phyloP scores from a whole-genome alignment of 495 filamentous ascomycete genomes.

The Podospora conica region DNA sequence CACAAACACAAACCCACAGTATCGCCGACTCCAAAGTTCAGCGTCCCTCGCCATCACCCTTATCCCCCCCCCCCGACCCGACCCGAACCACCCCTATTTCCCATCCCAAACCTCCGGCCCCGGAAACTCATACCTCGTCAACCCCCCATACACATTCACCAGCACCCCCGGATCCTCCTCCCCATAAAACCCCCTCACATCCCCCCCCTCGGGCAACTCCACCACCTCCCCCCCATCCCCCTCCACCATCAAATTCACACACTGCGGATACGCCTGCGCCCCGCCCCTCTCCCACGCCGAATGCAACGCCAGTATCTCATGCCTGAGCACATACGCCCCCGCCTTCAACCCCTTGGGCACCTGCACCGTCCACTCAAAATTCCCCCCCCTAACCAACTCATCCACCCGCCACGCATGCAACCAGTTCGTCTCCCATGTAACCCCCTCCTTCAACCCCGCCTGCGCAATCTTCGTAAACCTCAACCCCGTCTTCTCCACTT shows the following conservation, averaged over 20 bases:
- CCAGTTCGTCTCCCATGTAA: constrained; percentile 34
- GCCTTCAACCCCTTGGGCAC: constrained; percentile 54
- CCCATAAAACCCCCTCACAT: not conserved
- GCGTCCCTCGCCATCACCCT: no score
- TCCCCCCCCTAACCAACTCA: constrained; percentile 49
- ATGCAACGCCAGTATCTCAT: constrained; percentile 70
- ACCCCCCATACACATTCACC: not conserved
- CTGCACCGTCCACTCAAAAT: constrained; percentile 58
- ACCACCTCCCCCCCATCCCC: not conserved
- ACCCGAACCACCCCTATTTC: not conserved
- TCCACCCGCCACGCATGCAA: constrained; percentile 53
- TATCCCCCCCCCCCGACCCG: no score
- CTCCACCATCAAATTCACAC: constrained; percentile 49
- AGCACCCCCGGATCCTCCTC: not conserved
- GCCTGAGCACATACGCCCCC: constrained; percentile 66
- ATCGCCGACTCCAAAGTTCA: no score
- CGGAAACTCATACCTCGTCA: not conserved
- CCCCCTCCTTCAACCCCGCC: constrained; percentile 45
- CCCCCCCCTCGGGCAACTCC: not conserved
- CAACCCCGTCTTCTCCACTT: constrained; percentile 53
- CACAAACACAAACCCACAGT: no score
- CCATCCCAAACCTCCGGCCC: not conserved
- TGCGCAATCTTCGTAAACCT: constrained; percentile 68
- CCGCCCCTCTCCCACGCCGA: constrained; percentile 50
- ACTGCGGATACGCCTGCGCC: constrained; percentile 68